phyloP scores from a whole-genome alignment of 2,329 filamentous ascomycete genomes.

The Bipolaris gigantea region DNA sequence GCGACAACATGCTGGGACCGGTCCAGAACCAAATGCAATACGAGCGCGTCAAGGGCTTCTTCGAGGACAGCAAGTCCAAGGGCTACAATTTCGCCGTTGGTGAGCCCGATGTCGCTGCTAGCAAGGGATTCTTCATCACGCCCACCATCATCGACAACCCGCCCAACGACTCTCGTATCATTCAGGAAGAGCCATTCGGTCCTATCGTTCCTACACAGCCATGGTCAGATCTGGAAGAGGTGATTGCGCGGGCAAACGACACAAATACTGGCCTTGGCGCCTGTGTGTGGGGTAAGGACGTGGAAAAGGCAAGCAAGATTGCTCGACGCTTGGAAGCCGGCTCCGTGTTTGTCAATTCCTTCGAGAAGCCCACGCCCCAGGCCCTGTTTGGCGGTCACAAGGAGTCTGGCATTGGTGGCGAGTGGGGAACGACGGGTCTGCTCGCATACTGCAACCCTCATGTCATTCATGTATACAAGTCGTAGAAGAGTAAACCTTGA shows the following conservation, averaged over 20 bases:
- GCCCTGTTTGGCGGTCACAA: constrained; percentile 74
- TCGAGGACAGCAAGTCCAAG: constrained; percentile 58
- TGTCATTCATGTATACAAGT: constrained; percentile 53
- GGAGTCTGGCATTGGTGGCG: constrained; percentile 75
- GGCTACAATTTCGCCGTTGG: constrained; percentile 59
- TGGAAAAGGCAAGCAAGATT: constrained; percentile 53
- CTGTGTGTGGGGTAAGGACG: constrained; percentile 51
- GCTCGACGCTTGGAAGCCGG: constrained; percentile 56
- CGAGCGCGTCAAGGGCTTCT: constrained; percentile 59
- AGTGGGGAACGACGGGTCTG: constrained; percentile 54
- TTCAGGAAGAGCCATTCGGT: constrained; percentile 64
- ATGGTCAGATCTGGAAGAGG: constrained; percentile 61
- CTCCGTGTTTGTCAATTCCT: constrained; percentile 59
- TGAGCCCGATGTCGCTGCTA: constrained; percentile 35
- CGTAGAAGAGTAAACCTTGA: background rate
- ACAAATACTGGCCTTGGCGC: constrained; percentile 56
- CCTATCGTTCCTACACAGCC: constrained; percentile 66
- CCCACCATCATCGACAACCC: constrained; percentile 64
- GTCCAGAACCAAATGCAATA: constrained; percentile 68
- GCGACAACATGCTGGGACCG: constrained; percentile 58
- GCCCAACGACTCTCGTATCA: constrained; percentile 59
- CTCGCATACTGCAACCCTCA: constrained; percentile 53
- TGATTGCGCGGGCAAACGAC: constrained; percentile 53
- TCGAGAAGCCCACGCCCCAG: constrained; percentile 51
- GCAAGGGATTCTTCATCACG: constrained; percentile 60